Percentiles rank a stretch among this genome's conserved stretches.
Conservation (phyloP, 768 basidiomycete species). For the Amanita muscaria region DNA sequence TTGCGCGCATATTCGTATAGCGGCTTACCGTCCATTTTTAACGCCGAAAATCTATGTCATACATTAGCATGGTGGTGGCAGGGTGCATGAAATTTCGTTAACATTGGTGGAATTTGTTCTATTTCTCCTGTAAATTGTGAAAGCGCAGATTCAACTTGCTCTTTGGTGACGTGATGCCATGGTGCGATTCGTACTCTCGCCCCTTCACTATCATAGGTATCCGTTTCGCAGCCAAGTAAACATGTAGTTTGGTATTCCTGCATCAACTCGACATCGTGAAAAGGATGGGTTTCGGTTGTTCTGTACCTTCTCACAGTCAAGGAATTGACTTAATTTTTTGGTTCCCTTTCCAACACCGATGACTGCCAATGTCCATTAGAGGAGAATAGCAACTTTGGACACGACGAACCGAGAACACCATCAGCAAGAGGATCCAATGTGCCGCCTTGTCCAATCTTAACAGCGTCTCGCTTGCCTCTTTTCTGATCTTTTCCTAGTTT, state of each 20-base stretch:
- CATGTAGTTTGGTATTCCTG: constrained; percentile 92
- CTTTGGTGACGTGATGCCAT: constrained; percentile 78
- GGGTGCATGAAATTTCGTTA: constrained; percentile 16
- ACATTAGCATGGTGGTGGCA: neutral
- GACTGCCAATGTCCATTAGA: constrained; percentile 38
- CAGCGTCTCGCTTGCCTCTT: constrained; percentile 35
- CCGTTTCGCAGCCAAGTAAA: constrained; percentile 89
- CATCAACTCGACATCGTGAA: neutral
- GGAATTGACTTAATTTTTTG: constrained; percentile 73
- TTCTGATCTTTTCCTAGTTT: constrained; percentile 44
- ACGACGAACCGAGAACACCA: constrained; percentile 73
- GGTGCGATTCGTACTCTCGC: constrained; percentile 66
- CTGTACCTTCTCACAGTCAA: constrained; percentile 81
- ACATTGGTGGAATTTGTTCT: constrained; percentile 90
- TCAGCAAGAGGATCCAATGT: constrained; percentile 96
- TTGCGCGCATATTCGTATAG: constrained; percentile 93
- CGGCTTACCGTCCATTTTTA: constrained; percentile 97
- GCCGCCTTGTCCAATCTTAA: constrained; percentile 90
- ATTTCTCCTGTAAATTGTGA: constrained; percentile 80
- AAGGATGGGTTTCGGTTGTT: neutral
- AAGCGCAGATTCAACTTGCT: constrained; percentile 61
- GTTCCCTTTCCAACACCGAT: constrained; percentile 87
- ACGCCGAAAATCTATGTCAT: constrained; percentile 76
- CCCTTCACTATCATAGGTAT: constrained; percentile 90
- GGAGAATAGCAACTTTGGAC: neutral